These are phyloP conservation scores for Aaosphaeria arxii DNA, from an alignment of 2,329 filamentous ascomycete genomes.

Conservation along the genomic window DNA sequence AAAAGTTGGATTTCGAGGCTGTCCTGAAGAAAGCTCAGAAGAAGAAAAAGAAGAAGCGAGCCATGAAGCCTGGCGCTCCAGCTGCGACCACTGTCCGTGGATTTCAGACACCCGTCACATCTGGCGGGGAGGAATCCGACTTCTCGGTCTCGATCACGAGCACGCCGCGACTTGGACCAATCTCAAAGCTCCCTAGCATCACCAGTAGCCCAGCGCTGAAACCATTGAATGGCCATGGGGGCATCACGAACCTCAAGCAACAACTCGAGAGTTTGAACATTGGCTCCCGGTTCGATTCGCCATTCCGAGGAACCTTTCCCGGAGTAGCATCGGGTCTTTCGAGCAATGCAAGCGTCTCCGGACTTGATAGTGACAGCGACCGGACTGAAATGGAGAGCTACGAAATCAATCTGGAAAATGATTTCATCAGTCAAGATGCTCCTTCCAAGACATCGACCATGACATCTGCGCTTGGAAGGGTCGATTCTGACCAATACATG, in stretches of 20 bases:
- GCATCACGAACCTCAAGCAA: constrained; percentile 78
- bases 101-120: constrained; percentile 51
- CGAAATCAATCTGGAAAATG: constrained; percentile 77
- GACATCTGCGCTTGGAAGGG: constrained; percentile 51
- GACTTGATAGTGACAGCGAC: constrained; percentile 62
- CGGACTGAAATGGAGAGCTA: constrained; percentile 77
- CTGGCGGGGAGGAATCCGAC: constrained; percentile 57
- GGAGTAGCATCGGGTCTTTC: constrained; percentile 43
- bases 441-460: constrained; percentile 35
- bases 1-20: constrained; percentile 37
- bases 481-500: constrained; percentile 42
- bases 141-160: constrained; percentile 37
- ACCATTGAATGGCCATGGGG: constrained; percentile 55
- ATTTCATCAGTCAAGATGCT: constrained; percentile 70
- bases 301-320: constrained; percentile 45
- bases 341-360: constrained; percentile 56
- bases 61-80: constrained; percentile 24
- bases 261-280: constrained; percentile 78
- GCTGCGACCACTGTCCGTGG: constrained; percentile 42
- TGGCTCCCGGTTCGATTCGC: constrained; percentile 54
- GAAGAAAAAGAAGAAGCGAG: constrained; percentile 38
- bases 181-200: constrained; percentile 46
- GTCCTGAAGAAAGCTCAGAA: constrained; percentile 38
- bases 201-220: constrained; percentile 53
- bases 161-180: constrained; percentile 42